Evolutionary conservation across 78 protist species (phyloP), one percentile per base, ranked within the genome.

Genomic region (Mantamonas sphyraenae): DNA sequence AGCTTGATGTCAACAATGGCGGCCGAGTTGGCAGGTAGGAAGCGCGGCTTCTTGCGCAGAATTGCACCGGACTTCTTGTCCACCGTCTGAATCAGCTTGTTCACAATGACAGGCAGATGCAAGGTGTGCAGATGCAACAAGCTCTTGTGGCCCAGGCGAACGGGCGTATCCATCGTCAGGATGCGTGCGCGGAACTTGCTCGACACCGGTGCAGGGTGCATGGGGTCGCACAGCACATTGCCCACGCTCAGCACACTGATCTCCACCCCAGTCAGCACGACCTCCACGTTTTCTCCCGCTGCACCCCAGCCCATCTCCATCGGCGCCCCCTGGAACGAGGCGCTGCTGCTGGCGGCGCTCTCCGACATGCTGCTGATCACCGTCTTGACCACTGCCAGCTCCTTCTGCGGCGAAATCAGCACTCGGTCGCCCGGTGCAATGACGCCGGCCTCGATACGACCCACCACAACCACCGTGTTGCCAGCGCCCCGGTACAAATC

Each of bases 251-350:
- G 50, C 28, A 45, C 34, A 12, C 33, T 26, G 24, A 38, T 39
- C 19, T 71, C 76, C 39, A 39, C 65, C n/a, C 65, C 76, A 8
- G 37, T 14, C 2, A 81, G 71, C 5, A 53, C 17, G 8, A 82
- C 24, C 50, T 83, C 89, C 12, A 81, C 88, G 60, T 51, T 69
- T n/a, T 84, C 93, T 33, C 93, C 93, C 39, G 88, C 93, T 0
- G 45, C 78, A 0, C 87, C 87, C 74, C 74, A 79, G 5, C 77
- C 68, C 26, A 8, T 64, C 17, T 14, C 24, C 42, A 0, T 16
- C 7, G 16, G 53, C 9, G 10, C 39, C 5, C 8, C 43, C 4
- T 68, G 31, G 10, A 68, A 31, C 28, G 20, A 38, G 42, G 31
- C 37, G 10, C 28, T 2, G n/a, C 35, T 2, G 34, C 42, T 19